Base-by-base conservation (phyloP, 352 stramenopile species). In the Phytophthora melonis region DNA sequence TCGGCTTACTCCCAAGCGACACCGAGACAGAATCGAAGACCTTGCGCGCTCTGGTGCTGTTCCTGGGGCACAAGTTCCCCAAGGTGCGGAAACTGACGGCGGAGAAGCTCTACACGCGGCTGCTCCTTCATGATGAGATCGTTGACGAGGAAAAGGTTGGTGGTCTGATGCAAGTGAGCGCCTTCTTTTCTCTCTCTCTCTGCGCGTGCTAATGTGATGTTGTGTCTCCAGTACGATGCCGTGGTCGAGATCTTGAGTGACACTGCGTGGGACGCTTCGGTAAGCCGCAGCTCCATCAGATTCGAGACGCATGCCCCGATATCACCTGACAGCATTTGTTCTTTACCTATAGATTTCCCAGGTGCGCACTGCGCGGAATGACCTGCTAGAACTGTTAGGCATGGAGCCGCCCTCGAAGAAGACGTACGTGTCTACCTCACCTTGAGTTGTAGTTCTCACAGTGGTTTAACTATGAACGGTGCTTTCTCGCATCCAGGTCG, bases 11-110 rank as follows among this genome's bases (percentile, higher is more conserved):
- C 1, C 86, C 88, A 3, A 94, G 88, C 47, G 81, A 94, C 19
- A 47, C 56, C 3, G 70, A 87, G 18, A 92, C 86, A 0, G 79
- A 94, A 63, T 30, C 39, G 0, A 91, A 89, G 43, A 75, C 80
- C 0, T 69, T 97, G n/a, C 83, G 86, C 30, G 89, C 89, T 16
- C 69, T 97, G 10, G 60, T 95, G 23, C 45, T 96, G 54, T 94
- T 96, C 57, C 68, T 97, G 0, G 89, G 75, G 2, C 92, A 98
- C 74, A 87, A 89, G 7, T 98, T 96, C 62, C 92, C 92, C 0
- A 93, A 89, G 58, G 84, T 98, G 19, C 87, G 92, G 36, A 96
- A 96, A 64, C 41, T 92, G 18, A 91, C 88, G 14, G 91, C 91
- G 2, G 89, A 97, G 71, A 86, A 86, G 27, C 78, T 97, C 18